Percentiles rank a stretch among this genome's conserved stretches.
Conservation (phyloP, 2,329 filamentous ascomycete genomes). For the Fusarium tuaranense region DNA sequence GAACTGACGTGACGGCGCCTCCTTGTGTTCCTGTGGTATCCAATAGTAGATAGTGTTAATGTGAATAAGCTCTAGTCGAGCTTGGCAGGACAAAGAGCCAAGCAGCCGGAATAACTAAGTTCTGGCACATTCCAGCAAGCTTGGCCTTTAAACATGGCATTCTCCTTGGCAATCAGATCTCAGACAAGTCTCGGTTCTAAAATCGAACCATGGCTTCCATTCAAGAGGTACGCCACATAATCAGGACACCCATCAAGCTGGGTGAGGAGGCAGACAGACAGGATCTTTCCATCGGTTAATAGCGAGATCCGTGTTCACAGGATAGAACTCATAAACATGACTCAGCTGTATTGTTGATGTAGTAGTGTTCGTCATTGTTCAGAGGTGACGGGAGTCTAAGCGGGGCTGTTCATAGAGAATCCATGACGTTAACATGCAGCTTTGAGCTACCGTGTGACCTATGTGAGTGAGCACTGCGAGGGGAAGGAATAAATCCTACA, state of each 20-base stretch:
- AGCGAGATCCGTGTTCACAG: background rate
- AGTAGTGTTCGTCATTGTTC: background rate
- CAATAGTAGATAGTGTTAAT: background rate
- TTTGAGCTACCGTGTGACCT: background rate
- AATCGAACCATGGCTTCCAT: background rate
- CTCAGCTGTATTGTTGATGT: background rate
- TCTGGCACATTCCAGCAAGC: background rate
- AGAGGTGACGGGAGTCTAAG: background rate
- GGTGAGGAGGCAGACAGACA: background rate
- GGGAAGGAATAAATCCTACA: background rate
- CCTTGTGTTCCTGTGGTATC: background rate
- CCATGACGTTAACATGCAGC: background rate
- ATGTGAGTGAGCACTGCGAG: background rate
- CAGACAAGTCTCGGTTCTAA: background rate
- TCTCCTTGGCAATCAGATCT: background rate
- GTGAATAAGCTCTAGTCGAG: background rate
- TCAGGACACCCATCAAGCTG: background rate
- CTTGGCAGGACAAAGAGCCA: background rate
- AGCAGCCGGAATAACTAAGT: background rate
- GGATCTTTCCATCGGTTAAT: background rate
- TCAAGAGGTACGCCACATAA: background rate
- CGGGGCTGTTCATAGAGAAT: background rate
- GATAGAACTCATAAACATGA: background rate
- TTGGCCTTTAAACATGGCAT: background rate
- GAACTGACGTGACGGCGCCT: background rate